phyloP scores from a whole-genome alignment of 257 asterid genomes.

The Petrea volubilis region DNA sequence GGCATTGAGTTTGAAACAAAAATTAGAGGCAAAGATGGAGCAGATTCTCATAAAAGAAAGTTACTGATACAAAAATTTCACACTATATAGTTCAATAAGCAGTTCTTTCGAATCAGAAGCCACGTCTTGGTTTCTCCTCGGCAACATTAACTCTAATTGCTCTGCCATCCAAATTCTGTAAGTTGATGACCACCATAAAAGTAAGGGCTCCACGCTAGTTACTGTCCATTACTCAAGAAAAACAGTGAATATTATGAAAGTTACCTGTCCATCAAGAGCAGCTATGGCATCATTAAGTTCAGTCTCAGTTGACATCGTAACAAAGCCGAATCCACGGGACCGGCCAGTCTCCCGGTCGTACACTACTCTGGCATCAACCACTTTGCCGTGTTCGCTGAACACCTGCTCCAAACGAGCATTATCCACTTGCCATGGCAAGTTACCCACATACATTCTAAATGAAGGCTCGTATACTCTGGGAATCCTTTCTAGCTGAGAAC shows the following conservation, averaged over 20 bases:
- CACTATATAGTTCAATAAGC: not conserved
- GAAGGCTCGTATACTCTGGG: conserved; percentile 54
- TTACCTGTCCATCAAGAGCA: conserved; percentile 88
- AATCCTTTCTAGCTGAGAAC: conserved; percentile 60
- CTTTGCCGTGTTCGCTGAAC: conserved; percentile 85
- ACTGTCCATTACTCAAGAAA: too few relatives aligned
- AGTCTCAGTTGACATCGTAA: conserved; percentile 60
- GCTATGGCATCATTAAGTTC: conserved; percentile 84
- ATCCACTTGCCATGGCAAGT: conserved; percentile 84
- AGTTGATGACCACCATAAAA: too few relatives aligned
- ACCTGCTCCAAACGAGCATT: conserved; percentile 57
- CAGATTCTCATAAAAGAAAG: not conserved
- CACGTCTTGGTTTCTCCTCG: conserved; percentile 63
- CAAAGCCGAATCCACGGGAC: conserved; percentile 90
- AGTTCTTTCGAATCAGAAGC: conserved; percentile 22
- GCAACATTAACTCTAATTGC: conserved; percentile 77
- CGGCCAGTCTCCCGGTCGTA: conserved; percentile 62
- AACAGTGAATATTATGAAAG: too few relatives aligned
- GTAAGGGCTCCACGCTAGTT: not conserved
- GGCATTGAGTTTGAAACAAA: not conserved
- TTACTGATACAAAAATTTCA: not conserved
- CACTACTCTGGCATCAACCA: conserved; percentile 65
- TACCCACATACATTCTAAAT: conserved; percentile 72
- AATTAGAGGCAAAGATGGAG: conserved; percentile 1
- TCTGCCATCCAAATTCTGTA: conserved; percentile 78